A percentile compares a stretch with the other conserved stretches of the same genome.
Evolutionary conservation across 2,329 filamentous ascomycete genomes (phyloP).

Genomic region (Colletotrichum sp.): DNA sequence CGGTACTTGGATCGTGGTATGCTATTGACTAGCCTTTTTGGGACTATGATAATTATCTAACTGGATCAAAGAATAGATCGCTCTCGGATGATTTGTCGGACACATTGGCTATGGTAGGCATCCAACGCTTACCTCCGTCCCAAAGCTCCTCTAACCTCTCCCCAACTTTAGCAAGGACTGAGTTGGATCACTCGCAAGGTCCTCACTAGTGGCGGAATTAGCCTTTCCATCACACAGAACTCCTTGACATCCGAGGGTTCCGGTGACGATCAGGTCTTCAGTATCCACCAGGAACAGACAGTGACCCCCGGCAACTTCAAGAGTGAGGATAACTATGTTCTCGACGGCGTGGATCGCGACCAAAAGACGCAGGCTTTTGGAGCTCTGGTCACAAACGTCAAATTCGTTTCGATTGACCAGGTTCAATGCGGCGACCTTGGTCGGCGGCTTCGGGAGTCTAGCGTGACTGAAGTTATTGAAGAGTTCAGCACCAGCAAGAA

Average conservation of each 20-base stretch:
- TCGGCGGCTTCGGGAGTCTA: background rate
- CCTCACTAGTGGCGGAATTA: background rate
- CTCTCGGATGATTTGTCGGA: background rate
- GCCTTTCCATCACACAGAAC: background rate
- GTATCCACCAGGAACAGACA: background rate
- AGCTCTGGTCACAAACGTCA: background rate
- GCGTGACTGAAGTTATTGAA: background rate
- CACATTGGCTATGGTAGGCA: background rate
- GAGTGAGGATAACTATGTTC: background rate
- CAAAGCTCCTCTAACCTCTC: background rate
- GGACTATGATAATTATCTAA: background rate
- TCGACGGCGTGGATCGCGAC: background rate
- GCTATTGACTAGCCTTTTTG: background rate
- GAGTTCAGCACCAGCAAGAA: background rate
- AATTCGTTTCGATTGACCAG: background rate
- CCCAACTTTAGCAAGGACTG: background rate
- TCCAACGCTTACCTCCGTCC: background rate
- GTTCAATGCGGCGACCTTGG: background rate
- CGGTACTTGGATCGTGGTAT: background rate
- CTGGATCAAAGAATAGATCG: background rate
- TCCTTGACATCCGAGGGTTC: background rate
- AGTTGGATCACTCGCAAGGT: background rate
- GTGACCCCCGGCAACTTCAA: background rate
- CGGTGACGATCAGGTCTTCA: background rate
- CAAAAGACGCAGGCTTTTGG: background rate